Evolutionary conservation across 2,329 filamentous ascomycete genomes (phyloP).

Genomic region (Cercospora brassicicola): DNA sequence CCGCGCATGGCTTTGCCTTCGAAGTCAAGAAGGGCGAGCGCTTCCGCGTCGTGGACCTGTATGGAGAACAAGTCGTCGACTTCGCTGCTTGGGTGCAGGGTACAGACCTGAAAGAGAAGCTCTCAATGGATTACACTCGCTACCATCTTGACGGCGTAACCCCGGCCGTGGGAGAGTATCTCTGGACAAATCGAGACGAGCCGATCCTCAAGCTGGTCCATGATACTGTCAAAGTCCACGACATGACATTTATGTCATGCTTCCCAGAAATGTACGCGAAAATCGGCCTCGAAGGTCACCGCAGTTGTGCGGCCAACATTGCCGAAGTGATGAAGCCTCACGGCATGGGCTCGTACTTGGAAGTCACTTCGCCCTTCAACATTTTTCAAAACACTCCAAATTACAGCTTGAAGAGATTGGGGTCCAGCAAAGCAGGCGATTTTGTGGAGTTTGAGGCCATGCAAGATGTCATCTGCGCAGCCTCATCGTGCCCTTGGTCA

Average conservation of each 20-base stretch:
- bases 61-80: slow-evolving; percentile 45
- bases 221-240: slow-evolving; percentile 45
- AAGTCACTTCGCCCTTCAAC: slow-evolving; percentile 44
- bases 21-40: slow-evolving; percentile 38
- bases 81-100: slow-evolving; percentile 42
- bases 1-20: slow-evolving; percentile 39
- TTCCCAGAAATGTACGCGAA: slow-evolving; percentile 42
- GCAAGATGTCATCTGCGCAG: slow-evolving; percentile 40
- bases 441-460: slow-evolving; percentile 44
- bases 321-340: slow-evolving; percentile 41
- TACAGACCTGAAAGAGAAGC: slow-evolving; percentile 38
- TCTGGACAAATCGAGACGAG: slow-evolving; percentile 43
- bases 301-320: slow-evolving; percentile 43
- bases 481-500: slow-evolving; percentile 45
- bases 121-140: slow-evolving; percentile 44
- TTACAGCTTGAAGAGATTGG: slow-evolving; percentile 41
- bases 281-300: slow-evolving; percentile 38
- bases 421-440: slow-evolving; percentile 42
- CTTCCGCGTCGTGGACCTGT: slow-evolving; percentile 44
- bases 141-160: slow-evolving; percentile 41
- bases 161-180: slow-evolving; percentile 41
- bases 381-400: slow-evolving; percentile 31
- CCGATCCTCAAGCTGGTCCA: slow-evolving; percentile 40
- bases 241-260: slow-evolving; percentile 45
- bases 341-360: slow-evolving; percentile 40